phyloP scores from a whole-genome alignment of 768 basidiomycete species.

The Dacryopinax primogenitus region DNA sequence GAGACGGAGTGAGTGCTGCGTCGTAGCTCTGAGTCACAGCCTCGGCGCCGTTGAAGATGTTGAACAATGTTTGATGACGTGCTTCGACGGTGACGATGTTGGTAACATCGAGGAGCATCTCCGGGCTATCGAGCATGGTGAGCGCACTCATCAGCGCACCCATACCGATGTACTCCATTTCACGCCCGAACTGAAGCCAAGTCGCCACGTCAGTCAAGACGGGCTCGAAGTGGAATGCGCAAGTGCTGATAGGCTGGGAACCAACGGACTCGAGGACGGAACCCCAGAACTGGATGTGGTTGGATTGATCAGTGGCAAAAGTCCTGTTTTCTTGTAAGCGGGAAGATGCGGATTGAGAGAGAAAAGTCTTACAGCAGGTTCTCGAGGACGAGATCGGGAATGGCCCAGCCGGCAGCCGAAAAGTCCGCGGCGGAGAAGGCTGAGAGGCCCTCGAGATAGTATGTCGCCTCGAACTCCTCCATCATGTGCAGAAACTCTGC shows the following conservation, averaged over 20 bases:
- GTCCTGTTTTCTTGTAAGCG: slow-evolving; percentile 16
- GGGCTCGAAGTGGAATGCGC: slow-evolving; percentile 54
- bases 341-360: not conserved
- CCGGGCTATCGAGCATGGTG: slow-evolving; percentile 45
- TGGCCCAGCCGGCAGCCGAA: slow-evolving; percentile 47
- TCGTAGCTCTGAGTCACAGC: slow-evolving; percentile 62
- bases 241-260: slow-evolving; percentile 39
- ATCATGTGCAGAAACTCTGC: slow-evolving; percentile 64
- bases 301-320: slow-evolving; percentile 50
- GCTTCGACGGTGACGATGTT: slow-evolving; percentile 69
- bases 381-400: slow-evolving; percentile 42
- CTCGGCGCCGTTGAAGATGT: slow-evolving; percentile 44
- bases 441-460: slow-evolving; percentile 51
- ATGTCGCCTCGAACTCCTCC: slow-evolving; percentile 56
- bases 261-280: slow-evolving; percentile 43
- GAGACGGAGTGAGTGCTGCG: slow-evolving; percentile 50
- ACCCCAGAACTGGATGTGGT: slow-evolving; percentile 31
- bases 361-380: slow-evolving; percentile 34
- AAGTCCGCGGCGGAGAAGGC: slow-evolving; percentile 59
- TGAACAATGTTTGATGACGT: slow-evolving; percentile 69
- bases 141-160: slow-evolving; percentile 65
- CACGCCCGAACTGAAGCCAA: slow-evolving; percentile 58
- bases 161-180: slow-evolving; percentile 66
- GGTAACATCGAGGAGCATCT: slow-evolving; percentile 50
- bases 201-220: slow-evolving; percentile 52